Evolutionary conservation across 495 filamentous ascomycete genomes (phyloP).

Genomic region (Viridothelium virens): DNA sequence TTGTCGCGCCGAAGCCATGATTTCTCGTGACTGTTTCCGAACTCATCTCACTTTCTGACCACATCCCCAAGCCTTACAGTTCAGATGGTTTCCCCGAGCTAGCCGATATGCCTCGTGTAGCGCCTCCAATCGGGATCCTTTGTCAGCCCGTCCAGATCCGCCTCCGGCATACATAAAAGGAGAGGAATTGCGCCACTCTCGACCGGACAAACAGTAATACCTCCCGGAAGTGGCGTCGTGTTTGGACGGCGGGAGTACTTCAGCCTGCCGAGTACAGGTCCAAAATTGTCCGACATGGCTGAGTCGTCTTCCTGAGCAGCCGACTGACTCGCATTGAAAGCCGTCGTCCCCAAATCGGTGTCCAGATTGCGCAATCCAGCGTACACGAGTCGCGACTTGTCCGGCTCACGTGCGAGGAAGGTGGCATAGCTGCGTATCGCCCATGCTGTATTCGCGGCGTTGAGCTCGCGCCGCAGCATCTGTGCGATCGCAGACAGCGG

Average conservation of each 20-base stretch:
- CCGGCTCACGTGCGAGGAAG: not conserved
- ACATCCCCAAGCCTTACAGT: no score
- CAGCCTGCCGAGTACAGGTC: not conserved
- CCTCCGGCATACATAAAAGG: not conserved
- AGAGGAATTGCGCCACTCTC: not conserved
- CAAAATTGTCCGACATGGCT: not conserved
- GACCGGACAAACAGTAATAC: not conserved
- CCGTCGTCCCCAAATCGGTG: slow-evolving; percentile 1
- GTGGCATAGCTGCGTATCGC: not conserved
- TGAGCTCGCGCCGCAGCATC: not conserved
- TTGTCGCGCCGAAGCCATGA: not conserved
- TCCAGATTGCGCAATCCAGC: not conserved
- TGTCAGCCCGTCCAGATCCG: not conserved
- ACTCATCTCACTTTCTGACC: not conserved
- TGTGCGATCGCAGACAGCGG: not conserved
- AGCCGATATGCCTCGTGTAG: not conserved
- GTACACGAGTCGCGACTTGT: not conserved
- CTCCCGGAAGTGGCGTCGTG: not conserved
- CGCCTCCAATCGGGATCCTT: slow-evolving; percentile 7
- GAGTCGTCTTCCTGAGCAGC: not conserved
- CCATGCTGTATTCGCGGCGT: not conserved
- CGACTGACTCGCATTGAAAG: slow-evolving; percentile 6
- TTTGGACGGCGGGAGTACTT: not conserved
- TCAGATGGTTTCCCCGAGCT: not conserved
- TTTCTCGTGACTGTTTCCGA: not conserved